Evolutionary conservation across 441 rosid species (phyloP).

Genomic region (Oxalis stricta): DNA sequence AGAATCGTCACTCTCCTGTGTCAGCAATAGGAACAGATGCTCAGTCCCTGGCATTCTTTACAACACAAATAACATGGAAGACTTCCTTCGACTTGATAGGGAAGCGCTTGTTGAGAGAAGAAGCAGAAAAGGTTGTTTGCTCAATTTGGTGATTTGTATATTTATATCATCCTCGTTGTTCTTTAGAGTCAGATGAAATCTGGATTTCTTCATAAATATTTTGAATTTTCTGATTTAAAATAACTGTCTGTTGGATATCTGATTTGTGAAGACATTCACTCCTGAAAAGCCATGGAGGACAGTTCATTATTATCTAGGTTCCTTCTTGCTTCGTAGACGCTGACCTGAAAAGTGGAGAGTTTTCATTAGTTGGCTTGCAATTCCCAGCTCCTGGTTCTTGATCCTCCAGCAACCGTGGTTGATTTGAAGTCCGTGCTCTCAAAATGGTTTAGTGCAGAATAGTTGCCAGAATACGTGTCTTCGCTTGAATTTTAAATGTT

Average conservation of each 20-base stretch:
- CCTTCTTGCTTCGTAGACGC: constrained; percentile 73
- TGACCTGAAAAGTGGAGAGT: constrained; percentile 80
- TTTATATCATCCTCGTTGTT: neutral
- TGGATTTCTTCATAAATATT: neutral
- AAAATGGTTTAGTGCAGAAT: constrained; percentile 52
- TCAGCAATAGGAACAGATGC: constrained; percentile 74
- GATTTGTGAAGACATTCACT: constrained; percentile 89
- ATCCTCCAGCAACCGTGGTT: constrained; percentile 65
- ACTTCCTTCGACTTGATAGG: constrained; percentile 51
- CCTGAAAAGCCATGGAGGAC: constrained; percentile 70
- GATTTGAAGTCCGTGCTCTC: constrained; percentile 73
- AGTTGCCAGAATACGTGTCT: constrained; percentile 23
- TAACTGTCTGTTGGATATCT: constrained; percentile 14
- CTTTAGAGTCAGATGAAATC: neutral
- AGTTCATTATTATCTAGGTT: constrained; percentile 53
- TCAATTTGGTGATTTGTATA: neutral
- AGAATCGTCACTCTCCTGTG: too few species aligned
- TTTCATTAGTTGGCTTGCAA: constrained; percentile 86
- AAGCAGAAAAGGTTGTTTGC: constrained; percentile 52
- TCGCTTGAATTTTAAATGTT: neutral
- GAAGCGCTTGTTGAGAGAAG: constrained; percentile 48
- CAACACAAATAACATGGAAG: constrained; percentile 74
- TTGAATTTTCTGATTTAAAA: neutral
- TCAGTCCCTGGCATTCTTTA: constrained; percentile 69
- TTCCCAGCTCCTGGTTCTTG: constrained; percentile 80